phyloP scores from a whole-genome alignment of 1,284 basidiomycete genomes.

The Ganoderma resinaceum region DNA sequence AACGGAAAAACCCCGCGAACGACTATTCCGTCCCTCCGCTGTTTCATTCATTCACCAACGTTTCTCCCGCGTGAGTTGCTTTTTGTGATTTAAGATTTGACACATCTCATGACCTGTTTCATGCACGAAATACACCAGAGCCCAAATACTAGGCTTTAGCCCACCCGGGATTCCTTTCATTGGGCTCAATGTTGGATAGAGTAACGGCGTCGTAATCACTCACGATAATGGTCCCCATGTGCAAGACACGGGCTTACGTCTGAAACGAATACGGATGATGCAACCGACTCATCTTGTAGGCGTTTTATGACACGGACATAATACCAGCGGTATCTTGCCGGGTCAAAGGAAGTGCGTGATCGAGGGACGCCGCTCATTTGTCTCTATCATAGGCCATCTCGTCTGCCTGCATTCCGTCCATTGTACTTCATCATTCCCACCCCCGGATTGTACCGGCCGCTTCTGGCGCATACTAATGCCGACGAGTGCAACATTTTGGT shows the following conservation, averaged over 20 bases:
- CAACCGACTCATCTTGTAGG: not conserved
- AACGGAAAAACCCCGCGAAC: not conserved
- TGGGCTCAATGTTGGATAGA: not conserved
- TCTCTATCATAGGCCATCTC: constrained; percentile 23
- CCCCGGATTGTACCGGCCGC: constrained; percentile 19
- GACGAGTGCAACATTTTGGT: not conserved
- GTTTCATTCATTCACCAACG: not conserved
- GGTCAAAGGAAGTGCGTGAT: constrained; percentile 10
- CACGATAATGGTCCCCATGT: not conserved
- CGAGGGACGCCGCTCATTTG: constrained; percentile 19
- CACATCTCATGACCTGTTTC: not conserved
- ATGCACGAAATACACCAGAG: not conserved
- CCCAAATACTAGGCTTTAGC: no score
- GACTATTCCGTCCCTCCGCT: not conserved
- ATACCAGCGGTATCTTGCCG: constrained; percentile 13
- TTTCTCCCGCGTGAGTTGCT: not conserved
- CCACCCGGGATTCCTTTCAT: not conserved
- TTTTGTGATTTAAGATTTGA: not conserved
- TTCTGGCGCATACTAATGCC: constrained; percentile 8
- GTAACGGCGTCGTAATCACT: not conserved
- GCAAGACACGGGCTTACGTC: constrained; percentile 12
- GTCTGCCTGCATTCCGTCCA: constrained; percentile 6
- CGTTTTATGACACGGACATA: constrained; percentile 10
- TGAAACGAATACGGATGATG: not conserved
- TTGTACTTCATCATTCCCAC: constrained; percentile 18